Evolutionary conservation across 2,329 filamentous ascomycete genomes (phyloP).

Genomic region (Ophiostoma pallidulum): DNA sequence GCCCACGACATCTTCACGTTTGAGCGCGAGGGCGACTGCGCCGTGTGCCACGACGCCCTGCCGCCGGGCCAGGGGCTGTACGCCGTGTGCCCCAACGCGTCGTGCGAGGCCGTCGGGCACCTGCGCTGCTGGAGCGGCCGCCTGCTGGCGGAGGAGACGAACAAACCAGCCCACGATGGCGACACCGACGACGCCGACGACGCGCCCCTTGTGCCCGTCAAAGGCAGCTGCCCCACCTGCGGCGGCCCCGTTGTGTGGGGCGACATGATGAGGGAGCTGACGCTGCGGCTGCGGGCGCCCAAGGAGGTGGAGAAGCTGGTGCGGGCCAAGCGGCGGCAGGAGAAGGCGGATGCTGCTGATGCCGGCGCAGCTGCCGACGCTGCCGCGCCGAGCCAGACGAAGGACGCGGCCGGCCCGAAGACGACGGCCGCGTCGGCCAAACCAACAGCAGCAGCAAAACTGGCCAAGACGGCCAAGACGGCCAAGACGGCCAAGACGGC

Average conservation of each 20-base stretch:
- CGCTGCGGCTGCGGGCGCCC: constrained; percentile 57
- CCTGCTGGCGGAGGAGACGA: constrained; percentile 31
- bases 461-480: not conserved
- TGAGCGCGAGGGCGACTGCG: constrained; percentile 45
- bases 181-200: constrained; percentile 1
- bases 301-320: constrained; percentile 63
- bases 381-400: not conserved
- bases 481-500: not conserved
- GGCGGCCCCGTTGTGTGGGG: constrained; percentile 55
- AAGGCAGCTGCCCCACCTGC: constrained; percentile 65
- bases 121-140: constrained; percentile 50
- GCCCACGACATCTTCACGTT: constrained; percentile 44
- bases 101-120: constrained; percentile 50
- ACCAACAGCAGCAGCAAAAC: not conserved
- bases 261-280: constrained; percentile 75
- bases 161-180: constrained; percentile 13
- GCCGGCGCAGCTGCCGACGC: not conserved
- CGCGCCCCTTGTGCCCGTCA: constrained; percentile 50
- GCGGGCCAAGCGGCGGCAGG: constrained; percentile 29
- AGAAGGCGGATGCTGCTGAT: constrained; percentile 4
- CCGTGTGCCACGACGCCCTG: constrained; percentile 41
- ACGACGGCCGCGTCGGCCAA: not conserved
- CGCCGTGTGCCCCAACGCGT: constrained; percentile 44
- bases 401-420: not conserved
- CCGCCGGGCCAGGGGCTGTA: constrained; percentile 42